A percentile compares a stretch with the other conserved stretches of the same genome.
phyloP scores from a whole-genome alignment of 208 protist genomes.

The Wallacemonas sp. region DNA sequence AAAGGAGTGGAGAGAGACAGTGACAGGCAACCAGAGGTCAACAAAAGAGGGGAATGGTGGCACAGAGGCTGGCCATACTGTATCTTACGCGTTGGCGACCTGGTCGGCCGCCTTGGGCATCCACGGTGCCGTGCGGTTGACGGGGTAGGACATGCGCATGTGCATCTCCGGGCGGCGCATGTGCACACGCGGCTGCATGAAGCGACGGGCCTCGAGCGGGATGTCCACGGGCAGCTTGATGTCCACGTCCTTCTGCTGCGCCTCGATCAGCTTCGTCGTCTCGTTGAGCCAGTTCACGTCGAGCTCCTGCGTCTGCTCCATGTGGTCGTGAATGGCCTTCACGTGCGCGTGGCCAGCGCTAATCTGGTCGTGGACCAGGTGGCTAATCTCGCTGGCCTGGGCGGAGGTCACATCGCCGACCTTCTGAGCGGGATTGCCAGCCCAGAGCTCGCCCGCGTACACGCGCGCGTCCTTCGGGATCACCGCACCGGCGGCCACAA shows the following conservation, averaged over 20 bases:
- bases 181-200: slow-evolving; percentile 86
- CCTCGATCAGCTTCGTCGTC: slow-evolving; percentile 64
- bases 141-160: slow-evolving; percentile 86
- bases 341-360: slow-evolving; percentile 53
- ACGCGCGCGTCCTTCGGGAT: slow-evolving; percentile 86
- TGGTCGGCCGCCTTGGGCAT: slow-evolving; percentile 83
- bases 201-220: slow-evolving; percentile 81
- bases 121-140: slow-evolving; percentile 88
- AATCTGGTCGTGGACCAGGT: slow-evolving; percentile 76
- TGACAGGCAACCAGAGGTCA: neutral
- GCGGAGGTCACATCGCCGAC: slow-evolving; percentile 76
- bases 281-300: slow-evolving; percentile 73
- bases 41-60: too few relatives aligned
- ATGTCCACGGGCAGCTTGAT: slow-evolving; percentile 83
- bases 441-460: slow-evolving; percentile 90
- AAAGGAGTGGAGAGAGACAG: neutral
- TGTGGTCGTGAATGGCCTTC: slow-evolving; percentile 73
- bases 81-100: slow-evolving; percentile 78
- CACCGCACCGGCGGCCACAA: slow-evolving; percentile 82
- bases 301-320: slow-evolving; percentile 63
- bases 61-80: too few relatives aligned
- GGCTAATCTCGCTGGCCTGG: slow-evolving; percentile 62
- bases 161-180: slow-evolving; percentile 89
- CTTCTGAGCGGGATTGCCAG: slow-evolving; percentile 87
- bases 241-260: slow-evolving; percentile 81